Evolutionary conservation across 257 asterid species (phyloP), one percentile per base, ranked within the genome.

Genomic region (Nyctanthes arbortristis): DNA sequence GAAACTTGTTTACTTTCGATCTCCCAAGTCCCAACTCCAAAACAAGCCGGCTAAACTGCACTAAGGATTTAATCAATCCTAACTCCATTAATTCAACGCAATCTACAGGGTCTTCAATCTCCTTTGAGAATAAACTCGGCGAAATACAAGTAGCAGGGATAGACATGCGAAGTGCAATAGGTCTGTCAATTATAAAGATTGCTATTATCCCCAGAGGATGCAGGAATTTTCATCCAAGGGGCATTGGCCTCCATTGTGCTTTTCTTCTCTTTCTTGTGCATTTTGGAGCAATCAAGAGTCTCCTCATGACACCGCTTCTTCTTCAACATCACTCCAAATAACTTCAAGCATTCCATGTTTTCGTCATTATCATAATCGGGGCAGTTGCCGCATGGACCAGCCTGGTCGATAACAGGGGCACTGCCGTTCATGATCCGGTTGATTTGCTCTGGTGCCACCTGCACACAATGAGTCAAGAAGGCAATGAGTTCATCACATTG

Each of bases 291-390:
- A n/a, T 78, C 85, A 12, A 27, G 29, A 64, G 37, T 70, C 25
- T 75, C 93, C 13, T 74, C 72, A 31, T 78, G 75, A 12, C 68
- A 81, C 88, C 91, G 77, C 83, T 80, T 87, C 61, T 75, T 86
- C 75, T 81, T 86, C 82, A 88, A 35, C 55, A 79, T 20, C 59
- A 92, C 97, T 69, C 97, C 97, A 33, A 92, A 90, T 79, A 92
- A 67, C 59, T 85, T 92, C 84, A 88, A 65, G 65, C 88, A 75
- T 25, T 65, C 75, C 24, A 75, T 91, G 1, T 75, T 71, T 54
- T 82, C 84, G 30, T 79, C 85, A 1, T 83, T 83, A 27, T 80
- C 89, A 32, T 18, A 47, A 52, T 37, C 67, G 0, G 64, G 57
- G 37, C 18, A 20, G 9, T 30, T 71, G 18, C n/a, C 75, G 77